Conservation (phyloP, 176 grass and related monocot species). For the Tillandsia leiboldiana region DNA sequence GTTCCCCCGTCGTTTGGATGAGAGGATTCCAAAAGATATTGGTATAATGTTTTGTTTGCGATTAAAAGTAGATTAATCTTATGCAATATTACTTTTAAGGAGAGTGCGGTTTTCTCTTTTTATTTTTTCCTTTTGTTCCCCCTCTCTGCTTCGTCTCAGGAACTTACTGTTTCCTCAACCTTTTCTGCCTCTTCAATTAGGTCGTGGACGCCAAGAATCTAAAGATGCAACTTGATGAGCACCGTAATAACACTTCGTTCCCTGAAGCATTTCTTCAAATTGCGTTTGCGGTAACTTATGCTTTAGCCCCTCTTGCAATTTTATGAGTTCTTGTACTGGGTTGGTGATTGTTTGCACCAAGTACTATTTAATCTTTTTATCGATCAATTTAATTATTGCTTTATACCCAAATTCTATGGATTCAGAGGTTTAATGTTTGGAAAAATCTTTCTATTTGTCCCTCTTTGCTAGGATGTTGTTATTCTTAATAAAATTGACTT, state of each 20-base stretch:
- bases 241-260: constrained; percentile 55
- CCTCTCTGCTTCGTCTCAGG: no score
- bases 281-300: constrained; percentile 76
- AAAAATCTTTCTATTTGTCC: constrained; percentile 1
- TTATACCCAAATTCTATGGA: constrained; percentile 32
- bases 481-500: constrained; percentile 98
- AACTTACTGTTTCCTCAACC: background rate
- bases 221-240: constrained; percentile 73
- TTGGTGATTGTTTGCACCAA: constrained; percentile 6
- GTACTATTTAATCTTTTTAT: constrained; percentile 1
- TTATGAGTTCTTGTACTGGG: constrained; percentile 11
- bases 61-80: no score
- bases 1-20: constrained; percentile 15
- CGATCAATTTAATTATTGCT: background rate
- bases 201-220: constrained; percentile 93
- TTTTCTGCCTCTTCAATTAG: constrained; percentile 27
- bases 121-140: no score
- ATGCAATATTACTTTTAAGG: no score
- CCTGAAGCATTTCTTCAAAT: constrained; percentile 94
- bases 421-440: no score
- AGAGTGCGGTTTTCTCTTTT: no score
- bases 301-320: constrained; percentile 3
- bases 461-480: constrained; percentile 61
- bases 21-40: constrained; percentile 2
- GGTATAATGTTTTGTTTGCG: constrained; percentile 1